These are phyloP conservation scores for Hortaea sp. DNA, from an alignment of 2,329 filamentous ascomycete species.

Conservation along the genomic window DNA sequence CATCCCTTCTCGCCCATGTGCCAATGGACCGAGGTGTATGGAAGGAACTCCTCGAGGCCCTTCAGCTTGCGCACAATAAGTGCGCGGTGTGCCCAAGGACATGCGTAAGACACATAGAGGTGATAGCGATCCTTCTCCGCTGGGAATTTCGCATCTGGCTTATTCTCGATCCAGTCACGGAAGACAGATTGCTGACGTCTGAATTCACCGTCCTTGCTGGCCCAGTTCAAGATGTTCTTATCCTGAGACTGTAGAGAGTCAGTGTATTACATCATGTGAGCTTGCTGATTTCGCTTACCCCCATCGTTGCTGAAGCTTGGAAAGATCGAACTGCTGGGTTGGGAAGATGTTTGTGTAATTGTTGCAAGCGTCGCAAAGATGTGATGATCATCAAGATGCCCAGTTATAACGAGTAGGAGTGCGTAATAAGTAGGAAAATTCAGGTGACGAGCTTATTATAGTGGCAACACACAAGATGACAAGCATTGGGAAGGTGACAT, in stretches of 20 bases:
- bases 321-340: background rate
- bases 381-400: background rate
- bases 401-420: background rate
- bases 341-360: background rate
- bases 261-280: background rate
- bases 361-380: background rate
- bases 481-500: background rate
- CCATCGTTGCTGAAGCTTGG: background rate
- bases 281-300: background rate
- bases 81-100: slow-evolving; percentile 84
- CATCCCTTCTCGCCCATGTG: slow-evolving; percentile 68
- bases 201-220: slow-evolving; percentile 76
- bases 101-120: slow-evolving; percentile 88
- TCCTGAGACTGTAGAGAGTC: background rate
- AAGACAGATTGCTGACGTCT: slow-evolving; percentile 80
- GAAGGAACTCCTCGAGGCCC: slow-evolving; percentile 76
- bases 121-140: slow-evolving; percentile 87
- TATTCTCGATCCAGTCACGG: slow-evolving; percentile 66
- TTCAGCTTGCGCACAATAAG: slow-evolving; percentile 85
- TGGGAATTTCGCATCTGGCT: slow-evolving; percentile 63
- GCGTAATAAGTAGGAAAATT: background rate
- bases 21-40: slow-evolving; percentile 82
- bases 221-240: slow-evolving; percentile 34
- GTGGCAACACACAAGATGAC: background rate
- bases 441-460: background rate